Evolutionary conservation across 2,329 filamentous ascomycete genomes (phyloP).

Genomic region (Sporothrix sp.): DNA sequence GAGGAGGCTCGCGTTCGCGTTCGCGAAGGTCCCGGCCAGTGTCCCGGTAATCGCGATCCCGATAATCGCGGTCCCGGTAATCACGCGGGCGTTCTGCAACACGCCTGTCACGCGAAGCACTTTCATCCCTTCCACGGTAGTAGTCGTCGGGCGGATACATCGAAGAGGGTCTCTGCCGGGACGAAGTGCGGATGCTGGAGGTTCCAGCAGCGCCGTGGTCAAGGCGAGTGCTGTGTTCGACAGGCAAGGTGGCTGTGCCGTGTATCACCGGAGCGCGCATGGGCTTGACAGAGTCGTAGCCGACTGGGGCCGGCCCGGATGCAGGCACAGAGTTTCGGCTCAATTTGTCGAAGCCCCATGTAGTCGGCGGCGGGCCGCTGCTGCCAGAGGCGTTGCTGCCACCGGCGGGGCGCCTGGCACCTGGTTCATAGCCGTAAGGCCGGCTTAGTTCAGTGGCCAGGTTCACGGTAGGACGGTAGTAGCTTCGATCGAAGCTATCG

Average conservation of each 20-base stretch:
- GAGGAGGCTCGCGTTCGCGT: constrained; percentile 1
- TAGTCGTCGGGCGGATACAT: constrained; percentile 36
- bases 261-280: constrained; percentile 29
- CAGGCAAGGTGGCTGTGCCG: neutral
- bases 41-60: constrained; percentile 26
- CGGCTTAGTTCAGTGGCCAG: constrained; percentile 39
- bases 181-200: constrained; percentile 20
- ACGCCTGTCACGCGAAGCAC: constrained; percentile 32
- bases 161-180: constrained; percentile 24
- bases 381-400: neutral
- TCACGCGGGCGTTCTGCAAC: constrained; percentile 22
- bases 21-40: constrained; percentile 7
- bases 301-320: neutral
- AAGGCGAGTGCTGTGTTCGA: neutral
- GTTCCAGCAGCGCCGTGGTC: neutral
- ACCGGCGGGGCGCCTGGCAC: constrained; percentile 16
- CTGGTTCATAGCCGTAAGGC: constrained; percentile 32
- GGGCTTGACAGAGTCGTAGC: constrained; percentile 39
- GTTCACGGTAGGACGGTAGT: constrained; percentile 46
- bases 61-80: constrained; percentile 27
- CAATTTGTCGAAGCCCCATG: constrained; percentile 61
- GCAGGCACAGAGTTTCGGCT: constrained; percentile 30
- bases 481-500: constrained; percentile 46
- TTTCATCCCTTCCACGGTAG: constrained; percentile 40
- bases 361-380: constrained; percentile 56